These are phyloP conservation scores for Ephemerocybe angulata DNA, from an alignment of 768 basidiomycete genomes.

Conservation along the genomic window DNA sequence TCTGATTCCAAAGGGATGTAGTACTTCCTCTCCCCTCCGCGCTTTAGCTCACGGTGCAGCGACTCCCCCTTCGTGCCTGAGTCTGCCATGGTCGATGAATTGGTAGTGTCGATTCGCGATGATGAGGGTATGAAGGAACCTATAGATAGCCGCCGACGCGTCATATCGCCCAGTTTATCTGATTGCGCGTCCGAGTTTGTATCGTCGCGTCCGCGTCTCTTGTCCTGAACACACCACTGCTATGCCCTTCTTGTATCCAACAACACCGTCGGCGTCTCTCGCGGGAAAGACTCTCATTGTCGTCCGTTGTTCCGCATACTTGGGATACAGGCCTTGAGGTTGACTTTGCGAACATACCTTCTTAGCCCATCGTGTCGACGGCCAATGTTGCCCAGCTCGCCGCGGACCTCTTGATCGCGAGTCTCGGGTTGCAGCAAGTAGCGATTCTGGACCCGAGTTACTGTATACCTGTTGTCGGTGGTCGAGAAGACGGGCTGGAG, in stretches of 20 bases:
- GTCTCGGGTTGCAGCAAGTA: conserved; percentile 54
- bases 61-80: conserved; percentile 7
- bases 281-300: conserved; percentile 42
- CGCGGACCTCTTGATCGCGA: conserved; percentile 68
- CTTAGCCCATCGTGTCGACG: conserved; percentile 68
- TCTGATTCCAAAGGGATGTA: conserved; percentile 37
- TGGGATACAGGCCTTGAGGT: conserved; percentile 3
- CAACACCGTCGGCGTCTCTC: conserved; percentile 19
- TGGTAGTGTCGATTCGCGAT: neutral
- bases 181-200: conserved; percentile 2
- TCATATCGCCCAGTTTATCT: neutral
- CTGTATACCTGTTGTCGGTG: conserved; percentile 70
- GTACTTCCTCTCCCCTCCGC: conserved; percentile 18
- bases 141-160: neutral
- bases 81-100: neutral
- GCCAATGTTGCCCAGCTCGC: conserved; percentile 82
- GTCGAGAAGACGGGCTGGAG: conserved; percentile 54
- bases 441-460: conserved; percentile 62
- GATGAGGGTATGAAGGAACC: neutral
- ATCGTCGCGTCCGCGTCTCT: conserved; percentile 4
- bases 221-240: neutral
- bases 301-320: conserved; percentile 28
- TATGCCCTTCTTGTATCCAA: conserved; percentile 37
- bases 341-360: conserved; percentile 7
- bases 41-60: neutral